These are phyloP conservation scores for Fragaria nilgerrensis DNA, from an alignment of 306 rosid genomes.

Conservation along the genomic window DNA sequence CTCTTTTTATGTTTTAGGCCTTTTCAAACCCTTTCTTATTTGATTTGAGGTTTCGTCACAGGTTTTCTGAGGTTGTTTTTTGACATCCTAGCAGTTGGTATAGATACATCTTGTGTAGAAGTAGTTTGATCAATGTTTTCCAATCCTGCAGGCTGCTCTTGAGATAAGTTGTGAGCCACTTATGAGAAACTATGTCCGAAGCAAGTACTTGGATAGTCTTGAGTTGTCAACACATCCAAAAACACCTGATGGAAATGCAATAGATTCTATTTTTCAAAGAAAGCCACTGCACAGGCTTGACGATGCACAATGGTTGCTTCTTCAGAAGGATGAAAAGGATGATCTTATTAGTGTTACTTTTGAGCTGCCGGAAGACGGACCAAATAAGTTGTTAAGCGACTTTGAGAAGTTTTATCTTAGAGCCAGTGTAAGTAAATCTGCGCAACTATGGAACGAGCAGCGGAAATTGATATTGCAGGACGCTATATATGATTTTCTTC, in stretches of 20 bases:
- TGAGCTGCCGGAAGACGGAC: constrained; percentile 70
- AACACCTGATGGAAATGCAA: constrained; percentile 67
- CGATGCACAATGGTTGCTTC: constrained; percentile 95
- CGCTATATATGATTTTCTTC: constrained; percentile 68
- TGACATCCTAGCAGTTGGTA: neutral
- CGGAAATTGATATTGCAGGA: constrained; percentile 78
- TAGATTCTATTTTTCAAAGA: constrained; percentile 76
- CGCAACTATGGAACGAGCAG: constrained; percentile 96
- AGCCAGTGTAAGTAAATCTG: constrained; percentile 87
- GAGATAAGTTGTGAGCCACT: constrained; percentile 97
- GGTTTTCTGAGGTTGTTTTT: neutral
- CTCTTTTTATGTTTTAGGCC: neutral
- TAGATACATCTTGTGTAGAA: neutral
- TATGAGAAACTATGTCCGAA: constrained; percentile 79
- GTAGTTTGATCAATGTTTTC: neutral
- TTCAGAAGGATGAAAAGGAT: constrained; percentile 91
- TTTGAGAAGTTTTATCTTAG: constrained; percentile 80
- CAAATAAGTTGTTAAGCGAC: constrained; percentile 62
- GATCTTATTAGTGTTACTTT: constrained; percentile 80
- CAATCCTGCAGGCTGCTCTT: constrained; percentile 69
- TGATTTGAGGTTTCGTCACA: neutral
- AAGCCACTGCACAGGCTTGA: constrained; percentile 79
- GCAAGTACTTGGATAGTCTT: constrained; percentile 71
- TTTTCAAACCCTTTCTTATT: neutral
- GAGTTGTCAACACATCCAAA: constrained; percentile 75